Conservation (phyloP, 2,329 filamentous ascomycete genomes). For the Alternaria angustiovoidea region DNA sequence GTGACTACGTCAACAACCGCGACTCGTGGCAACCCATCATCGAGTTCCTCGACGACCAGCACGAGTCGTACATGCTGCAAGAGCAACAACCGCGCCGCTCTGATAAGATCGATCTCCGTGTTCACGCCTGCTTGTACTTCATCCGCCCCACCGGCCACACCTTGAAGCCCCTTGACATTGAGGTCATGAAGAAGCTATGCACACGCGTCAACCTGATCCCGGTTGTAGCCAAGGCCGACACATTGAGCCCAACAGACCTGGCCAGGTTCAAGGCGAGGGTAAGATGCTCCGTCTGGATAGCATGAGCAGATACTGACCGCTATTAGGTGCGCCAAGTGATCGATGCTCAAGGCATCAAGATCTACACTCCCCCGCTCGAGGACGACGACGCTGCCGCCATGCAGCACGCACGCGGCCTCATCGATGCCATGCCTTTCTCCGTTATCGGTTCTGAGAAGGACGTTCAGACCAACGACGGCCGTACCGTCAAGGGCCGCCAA, state of each 20-base stretch:
- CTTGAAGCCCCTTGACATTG: slow-evolving; percentile 97
- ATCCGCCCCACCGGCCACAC: slow-evolving; percentile 98
- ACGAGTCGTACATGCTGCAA: slow-evolving; percentile 99
- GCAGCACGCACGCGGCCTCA: slow-evolving; percentile 91
- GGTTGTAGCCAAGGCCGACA: slow-evolving; percentile 98
- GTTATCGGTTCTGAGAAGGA: slow-evolving; percentile 99
- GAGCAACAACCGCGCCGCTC: slow-evolving; percentile 98
- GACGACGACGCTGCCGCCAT: slow-evolving; percentile 97
- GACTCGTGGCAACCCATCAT: slow-evolving; percentile 99
- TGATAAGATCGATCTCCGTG: slow-evolving; percentile 99
- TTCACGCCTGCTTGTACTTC: slow-evolving; percentile 98
- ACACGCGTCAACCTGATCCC: slow-evolving; percentile 98
- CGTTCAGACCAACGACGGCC: slow-evolving; percentile 93
- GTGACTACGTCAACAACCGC: slow-evolving; percentile 99
- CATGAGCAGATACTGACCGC: slow-evolving; percentile 22
- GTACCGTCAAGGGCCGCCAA: slow-evolving; percentile 98
- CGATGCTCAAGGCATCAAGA: slow-evolving; percentile 99
- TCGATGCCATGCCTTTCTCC: slow-evolving; percentile 97
- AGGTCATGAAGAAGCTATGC: slow-evolving; percentile 99
- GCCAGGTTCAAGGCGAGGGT: slow-evolving; percentile 95
- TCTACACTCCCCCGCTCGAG: slow-evolving; percentile 97
- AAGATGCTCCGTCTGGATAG: slow-evolving; percentile 46
- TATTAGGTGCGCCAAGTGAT: slow-evolving; percentile 88
- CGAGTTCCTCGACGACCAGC: slow-evolving; percentile 99
- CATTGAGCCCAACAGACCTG: slow-evolving; percentile 89